Base-by-base conservation (phyloP, 306 rosid genomes). In the Dryas octopetala region DNA sequence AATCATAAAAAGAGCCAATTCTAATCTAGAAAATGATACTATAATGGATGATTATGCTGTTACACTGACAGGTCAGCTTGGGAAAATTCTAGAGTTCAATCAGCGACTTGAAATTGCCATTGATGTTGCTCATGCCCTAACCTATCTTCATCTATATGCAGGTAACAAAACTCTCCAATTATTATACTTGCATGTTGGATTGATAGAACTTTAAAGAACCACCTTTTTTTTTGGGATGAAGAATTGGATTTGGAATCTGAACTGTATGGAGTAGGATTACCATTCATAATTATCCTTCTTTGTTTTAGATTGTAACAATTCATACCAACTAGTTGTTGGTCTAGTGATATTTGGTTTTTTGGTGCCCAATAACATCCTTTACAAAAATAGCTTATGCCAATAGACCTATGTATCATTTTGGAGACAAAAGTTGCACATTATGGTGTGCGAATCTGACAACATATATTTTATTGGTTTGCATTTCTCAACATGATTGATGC, bases 71-170 rank as follows among this genome's bases (percentile, higher is more conserved):
- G 99, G 93, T 78, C 83, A 61, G 65, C 91, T 81, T 26, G 97
- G 96, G 65, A 92, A 79, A 74, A 80, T 88, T 60, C 89, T 96
- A 62, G 99, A 90, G 84, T 96, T 92, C 85, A 90, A 92, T 82
- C 99, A 96, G 83, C 94, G 99, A 66, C 96, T 96, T 62, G 99
- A 88, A 86, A 89, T 96, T 67, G 88, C 98, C 67, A 96, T 96
- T 68, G 99, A 96, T 83, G 88, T 96, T 85, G 98, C 99, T 81
- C 99, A 96, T 85, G 99, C 89, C 74, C 84, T 96, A 66, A 96
- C 96, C 80, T 96, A 92, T 84, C 89, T 96, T 76, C 99, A 96
- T 83, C 80, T 75, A 40, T 96, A 96, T 81, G 89, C 97, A 71
- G 99, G 99, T 92, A 78, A 84, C 82, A 68, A 57, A 66, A 51